Evolutionary conservation across 495 filamentous ascomycete species (phyloP).

Genomic region (Staphylotrichum tortipilum): DNA sequence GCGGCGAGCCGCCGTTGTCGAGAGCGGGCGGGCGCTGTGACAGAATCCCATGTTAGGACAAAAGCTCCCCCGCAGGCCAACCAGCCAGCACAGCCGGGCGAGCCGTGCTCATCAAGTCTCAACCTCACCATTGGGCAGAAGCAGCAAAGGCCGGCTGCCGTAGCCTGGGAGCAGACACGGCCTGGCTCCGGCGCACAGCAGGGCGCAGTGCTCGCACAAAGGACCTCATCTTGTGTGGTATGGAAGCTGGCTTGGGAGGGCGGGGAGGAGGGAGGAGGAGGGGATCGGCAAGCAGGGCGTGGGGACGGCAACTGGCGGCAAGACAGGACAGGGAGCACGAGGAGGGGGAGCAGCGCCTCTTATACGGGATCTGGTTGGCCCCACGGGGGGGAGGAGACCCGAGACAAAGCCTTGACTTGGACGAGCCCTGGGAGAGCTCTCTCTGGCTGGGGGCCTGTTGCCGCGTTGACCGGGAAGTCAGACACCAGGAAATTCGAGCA

Average conservation of each 20-base stretch:
- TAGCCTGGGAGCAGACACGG: slow-evolving; percentile 30
- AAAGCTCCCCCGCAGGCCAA: too few relatives aligned
- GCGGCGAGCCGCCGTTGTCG: slow-evolving; percentile 55
- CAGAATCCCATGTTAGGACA: too few relatives aligned
- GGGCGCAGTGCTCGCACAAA: slow-evolving; percentile 60
- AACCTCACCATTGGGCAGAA: slow-evolving; percentile 26
- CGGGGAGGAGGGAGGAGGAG: slow-evolving; percentile 1
- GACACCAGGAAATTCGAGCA: too few relatives aligned
- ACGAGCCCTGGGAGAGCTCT: too few relatives aligned
- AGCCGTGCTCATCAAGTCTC: too few relatives aligned
- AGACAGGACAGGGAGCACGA: background rate
- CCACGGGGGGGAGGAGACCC: too few relatives aligned
- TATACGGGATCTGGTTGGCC: background rate
- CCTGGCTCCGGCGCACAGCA: slow-evolving; percentile 47
- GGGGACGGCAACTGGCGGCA: too few relatives aligned
- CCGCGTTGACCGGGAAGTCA: too few relatives aligned
- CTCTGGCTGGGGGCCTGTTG: too few relatives aligned
- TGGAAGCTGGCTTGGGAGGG: background rate
- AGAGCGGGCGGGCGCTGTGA: slow-evolving; percentile 54
- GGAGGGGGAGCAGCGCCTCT: background rate
- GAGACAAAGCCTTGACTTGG: too few relatives aligned
- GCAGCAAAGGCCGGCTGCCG: slow-evolving; percentile 8
- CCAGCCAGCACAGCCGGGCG: too few relatives aligned
- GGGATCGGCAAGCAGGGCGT: too few relatives aligned
- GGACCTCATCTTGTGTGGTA: slow-evolving; percentile 59